Conservation (phyloP, 2,329 filamentous ascomycete species). For the Fusarium pilosicola region DNA sequence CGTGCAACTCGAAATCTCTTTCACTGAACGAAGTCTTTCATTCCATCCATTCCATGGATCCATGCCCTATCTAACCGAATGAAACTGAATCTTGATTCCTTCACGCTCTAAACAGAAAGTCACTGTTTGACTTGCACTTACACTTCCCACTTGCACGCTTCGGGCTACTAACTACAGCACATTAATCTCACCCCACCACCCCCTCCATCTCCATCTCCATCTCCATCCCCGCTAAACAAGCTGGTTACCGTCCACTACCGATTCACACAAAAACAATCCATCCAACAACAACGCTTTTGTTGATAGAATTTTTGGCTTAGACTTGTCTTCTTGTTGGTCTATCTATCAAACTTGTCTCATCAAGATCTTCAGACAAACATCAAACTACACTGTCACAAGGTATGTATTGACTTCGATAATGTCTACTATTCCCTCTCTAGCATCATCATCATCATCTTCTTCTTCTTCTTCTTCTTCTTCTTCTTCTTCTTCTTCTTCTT, state of each 20-base stretch:
- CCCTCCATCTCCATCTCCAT: neutral
- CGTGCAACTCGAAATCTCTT: neutral
- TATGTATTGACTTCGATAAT: slow-evolving; percentile 9
- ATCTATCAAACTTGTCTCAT: neutral
- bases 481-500: neutral
- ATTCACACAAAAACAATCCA: slow-evolving; percentile 36
- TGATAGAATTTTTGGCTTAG: slow-evolving; percentile 1
- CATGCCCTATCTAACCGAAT: slow-evolving; percentile 11
- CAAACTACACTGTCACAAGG: neutral
- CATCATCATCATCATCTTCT: neutral
- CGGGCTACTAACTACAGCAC: slow-evolving; percentile 14
- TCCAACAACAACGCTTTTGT: slow-evolving; percentile 22
- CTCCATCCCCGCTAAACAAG: slow-evolving; percentile 35
- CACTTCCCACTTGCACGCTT: slow-evolving; percentile 17
- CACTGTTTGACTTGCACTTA: slow-evolving; percentile 10
- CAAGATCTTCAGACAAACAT: neutral
- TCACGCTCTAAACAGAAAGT: slow-evolving; percentile 12
- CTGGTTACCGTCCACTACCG: slow-evolving; percentile 34
- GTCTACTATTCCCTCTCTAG: neutral
- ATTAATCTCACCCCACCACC: slow-evolving; percentile 37
- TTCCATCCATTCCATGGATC: slow-evolving; percentile 1
- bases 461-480: neutral
- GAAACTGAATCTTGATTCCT: slow-evolving; percentile 1
- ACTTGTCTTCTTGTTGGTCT: neutral
- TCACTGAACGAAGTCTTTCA: slow-evolving; percentile 2